Conservation (phyloP, 2,329 filamentous ascomycete genomes). For the Colletotrichum aenigma region DNA sequence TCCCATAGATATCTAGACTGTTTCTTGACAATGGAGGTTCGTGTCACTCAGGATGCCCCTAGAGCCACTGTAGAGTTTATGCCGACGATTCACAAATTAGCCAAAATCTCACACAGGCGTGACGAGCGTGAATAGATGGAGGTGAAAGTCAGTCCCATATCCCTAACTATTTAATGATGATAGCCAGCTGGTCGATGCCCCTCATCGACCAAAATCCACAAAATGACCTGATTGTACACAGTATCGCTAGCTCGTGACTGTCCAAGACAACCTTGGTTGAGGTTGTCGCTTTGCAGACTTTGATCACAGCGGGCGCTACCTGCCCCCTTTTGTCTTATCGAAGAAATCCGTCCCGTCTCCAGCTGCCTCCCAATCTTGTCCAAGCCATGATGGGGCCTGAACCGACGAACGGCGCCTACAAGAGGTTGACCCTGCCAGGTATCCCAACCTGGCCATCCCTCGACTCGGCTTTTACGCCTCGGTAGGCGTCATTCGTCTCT, state of each 20-base stretch:
- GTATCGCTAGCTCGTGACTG: conserved; percentile 10
- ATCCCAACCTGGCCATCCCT: conserved; percentile 22
- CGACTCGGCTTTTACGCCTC: conserved; percentile 21
- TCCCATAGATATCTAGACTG: background rate
- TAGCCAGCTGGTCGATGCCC: conserved; percentile 1
- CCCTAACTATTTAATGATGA: conserved; percentile 1
- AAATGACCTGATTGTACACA: conserved; percentile 6
- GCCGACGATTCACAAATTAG: background rate
- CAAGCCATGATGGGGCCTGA: background rate
- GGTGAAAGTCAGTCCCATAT: background rate
- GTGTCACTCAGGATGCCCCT: background rate
- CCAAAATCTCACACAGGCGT: background rate
- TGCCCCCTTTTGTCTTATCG: background rate
- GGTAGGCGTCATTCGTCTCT: conserved; percentile 5
- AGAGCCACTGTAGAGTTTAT: background rate
- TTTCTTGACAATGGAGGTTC: background rate
- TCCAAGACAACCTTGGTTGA: background rate
- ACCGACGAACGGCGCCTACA: conserved; percentile 13
- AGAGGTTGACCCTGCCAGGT: conserved; percentile 20
- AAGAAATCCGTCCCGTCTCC: conserved; percentile 2
- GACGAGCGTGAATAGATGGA: background rate
- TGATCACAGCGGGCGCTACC: background rate
- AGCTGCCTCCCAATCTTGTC: conserved; percentile 10
- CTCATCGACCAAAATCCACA: conserved; percentile 6
- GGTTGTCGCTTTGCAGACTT: background rate